Conservation (phyloP, 208 protist species). For the Crithidia bombi region DNA sequence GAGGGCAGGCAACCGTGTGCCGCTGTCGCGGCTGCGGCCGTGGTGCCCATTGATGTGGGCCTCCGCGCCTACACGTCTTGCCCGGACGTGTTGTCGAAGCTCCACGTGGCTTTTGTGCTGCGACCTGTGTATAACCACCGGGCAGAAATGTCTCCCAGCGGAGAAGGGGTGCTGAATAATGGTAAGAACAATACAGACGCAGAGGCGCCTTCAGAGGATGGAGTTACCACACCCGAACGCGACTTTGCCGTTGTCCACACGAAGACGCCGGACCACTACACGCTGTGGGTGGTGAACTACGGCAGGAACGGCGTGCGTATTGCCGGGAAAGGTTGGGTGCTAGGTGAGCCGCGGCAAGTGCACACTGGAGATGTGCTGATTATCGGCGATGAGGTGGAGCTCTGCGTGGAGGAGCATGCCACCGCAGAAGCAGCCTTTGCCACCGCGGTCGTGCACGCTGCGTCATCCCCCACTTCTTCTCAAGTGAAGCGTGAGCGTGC, state of each 20-base stretch:
- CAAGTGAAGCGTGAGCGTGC: slow-evolving; percentile 35
- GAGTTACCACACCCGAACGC: neutral
- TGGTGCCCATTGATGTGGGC: slow-evolving; percentile 48
- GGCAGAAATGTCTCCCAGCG: neutral
- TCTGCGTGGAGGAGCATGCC: slow-evolving; percentile 27
- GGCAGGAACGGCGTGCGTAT: slow-evolving; percentile 62
- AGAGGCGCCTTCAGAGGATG: slow-evolving; percentile 5
- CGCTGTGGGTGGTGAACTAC: slow-evolving; percentile 75
- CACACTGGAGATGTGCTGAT: slow-evolving; percentile 41
- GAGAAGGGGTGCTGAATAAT: neutral
- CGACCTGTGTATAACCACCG: slow-evolving; percentile 31
- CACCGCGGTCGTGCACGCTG: neutral
- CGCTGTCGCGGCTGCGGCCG: slow-evolving; percentile 22
- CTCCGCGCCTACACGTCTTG: slow-evolving; percentile 45
- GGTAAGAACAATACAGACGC: slow-evolving; percentile 4
- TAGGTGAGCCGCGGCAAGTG: slow-evolving; percentile 54
- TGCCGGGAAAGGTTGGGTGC: slow-evolving; percentile 27
- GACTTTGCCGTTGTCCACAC: slow-evolving; percentile 27
- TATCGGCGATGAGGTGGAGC: slow-evolving; percentile 41
- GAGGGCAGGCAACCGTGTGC: slow-evolving; percentile 41
- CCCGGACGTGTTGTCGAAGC: slow-evolving; percentile 46
- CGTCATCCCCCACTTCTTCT: slow-evolving; percentile 5
- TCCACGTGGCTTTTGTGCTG: slow-evolving; percentile 67
- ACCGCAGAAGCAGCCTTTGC: slow-evolving; percentile 11
- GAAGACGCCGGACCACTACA: slow-evolving; percentile 40